Percentiles rank a stretch among this genome's conserved stretches.
Conservation (phyloP, 805 yeast species). For the Ogataea methylovora region DNA sequence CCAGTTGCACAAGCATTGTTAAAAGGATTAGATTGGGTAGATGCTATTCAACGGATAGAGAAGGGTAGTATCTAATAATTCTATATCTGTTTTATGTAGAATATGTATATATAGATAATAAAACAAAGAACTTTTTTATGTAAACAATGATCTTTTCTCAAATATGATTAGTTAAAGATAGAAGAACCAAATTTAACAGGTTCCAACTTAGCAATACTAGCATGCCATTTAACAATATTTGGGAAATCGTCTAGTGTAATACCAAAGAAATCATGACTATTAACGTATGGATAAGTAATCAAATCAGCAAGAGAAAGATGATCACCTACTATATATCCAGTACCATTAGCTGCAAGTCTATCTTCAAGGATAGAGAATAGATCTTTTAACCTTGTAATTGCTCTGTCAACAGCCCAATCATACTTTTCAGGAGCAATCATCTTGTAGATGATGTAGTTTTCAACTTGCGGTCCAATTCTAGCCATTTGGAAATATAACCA, state of each 20-base stretch:
- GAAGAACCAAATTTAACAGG: too few species aligned
- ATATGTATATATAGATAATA: too few species aligned
- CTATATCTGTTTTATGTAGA: background rate
- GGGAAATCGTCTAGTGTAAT: too few species aligned
- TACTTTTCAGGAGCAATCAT: conserved; percentile 31
- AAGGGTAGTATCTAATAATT: background rate
- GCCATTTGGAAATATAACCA: conserved; percentile 52
- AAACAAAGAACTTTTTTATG: too few species aligned
- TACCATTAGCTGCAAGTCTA: background rate
- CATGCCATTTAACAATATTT: too few species aligned
- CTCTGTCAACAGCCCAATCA: conserved; percentile 6
- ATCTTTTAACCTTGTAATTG: background rate
- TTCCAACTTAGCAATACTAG: too few species aligned
- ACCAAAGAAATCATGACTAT: too few species aligned
- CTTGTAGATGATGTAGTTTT: conserved; percentile 42
- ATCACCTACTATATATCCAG: background rate
- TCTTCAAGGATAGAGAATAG: conserved; percentile 1
- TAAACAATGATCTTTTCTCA: too few species aligned
- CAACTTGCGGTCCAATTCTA: conserved; percentile 58
- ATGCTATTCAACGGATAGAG: background rate
- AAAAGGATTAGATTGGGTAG: conserved; percentile 27
- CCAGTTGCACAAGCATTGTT: conserved; percentile 28
- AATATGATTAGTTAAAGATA: too few species aligned
- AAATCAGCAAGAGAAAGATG: background rate
- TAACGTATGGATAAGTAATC: background rate